Evolutionary conservation across 805 yeast species (phyloP).

Genomic region (Maudiozyma pseudohumilis): DNA sequence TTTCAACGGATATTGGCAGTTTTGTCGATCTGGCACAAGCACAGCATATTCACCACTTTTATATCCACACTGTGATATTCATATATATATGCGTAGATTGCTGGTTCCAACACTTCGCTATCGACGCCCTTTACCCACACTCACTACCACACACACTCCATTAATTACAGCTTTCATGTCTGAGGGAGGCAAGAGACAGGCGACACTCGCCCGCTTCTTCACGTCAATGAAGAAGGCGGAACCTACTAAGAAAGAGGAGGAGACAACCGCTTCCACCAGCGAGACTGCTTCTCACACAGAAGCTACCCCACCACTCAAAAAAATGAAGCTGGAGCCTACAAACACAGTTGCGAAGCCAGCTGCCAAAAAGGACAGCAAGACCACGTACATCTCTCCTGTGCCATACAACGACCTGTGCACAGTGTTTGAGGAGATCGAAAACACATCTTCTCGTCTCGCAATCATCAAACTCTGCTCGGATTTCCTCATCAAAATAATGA

Average conservation of each 20-base stretch:
- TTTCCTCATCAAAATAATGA: conserved; percentile 56
- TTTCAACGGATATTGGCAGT: too few species aligned
- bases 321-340: not conserved
- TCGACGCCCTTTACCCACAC: too few species aligned
- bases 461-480: conserved; percentile 68
- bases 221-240: conserved; percentile 16
- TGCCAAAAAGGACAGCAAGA: not conserved
- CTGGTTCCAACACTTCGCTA: too few species aligned
- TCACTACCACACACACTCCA: too few species aligned
- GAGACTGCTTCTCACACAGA: not conserved
- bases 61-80: too few species aligned
- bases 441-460: conserved; percentile 72
- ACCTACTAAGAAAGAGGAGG: conserved; percentile 4
- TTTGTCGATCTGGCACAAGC: too few species aligned
- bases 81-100: too few species aligned
- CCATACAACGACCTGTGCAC: conserved; percentile 37
- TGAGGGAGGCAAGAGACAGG: conserved; percentile 14
- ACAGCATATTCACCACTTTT: too few species aligned
- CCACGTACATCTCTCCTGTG: conserved; percentile 13
- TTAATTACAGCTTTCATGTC: too few species aligned
- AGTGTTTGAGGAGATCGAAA: conserved; percentile 69
- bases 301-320: not conserved
- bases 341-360: not conserved
- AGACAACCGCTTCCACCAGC: not conserved
- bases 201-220: conserved; percentile 27